Percentiles rank a stretch among this genome's conserved stretches.
phyloP scores from a whole-genome alignment of 2,329 filamentous ascomycete genomes.

The Escovopsis sp. region DNA sequence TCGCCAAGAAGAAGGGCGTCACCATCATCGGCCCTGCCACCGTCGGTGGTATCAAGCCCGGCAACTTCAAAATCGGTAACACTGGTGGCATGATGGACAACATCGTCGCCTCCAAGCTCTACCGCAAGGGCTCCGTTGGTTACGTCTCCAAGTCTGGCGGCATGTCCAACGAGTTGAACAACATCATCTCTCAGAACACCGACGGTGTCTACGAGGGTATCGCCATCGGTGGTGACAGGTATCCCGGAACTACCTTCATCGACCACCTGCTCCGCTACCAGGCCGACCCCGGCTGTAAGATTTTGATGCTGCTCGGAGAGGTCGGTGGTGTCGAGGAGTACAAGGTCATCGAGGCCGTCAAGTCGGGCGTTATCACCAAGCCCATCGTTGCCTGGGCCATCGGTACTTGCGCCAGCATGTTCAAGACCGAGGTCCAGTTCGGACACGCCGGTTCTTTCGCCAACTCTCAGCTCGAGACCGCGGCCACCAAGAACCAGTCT shows the following conservation, averaged over 20 bases:
- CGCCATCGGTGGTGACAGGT: conserved; percentile 97
- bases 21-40: conserved; percentile 98
- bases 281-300: conserved; percentile 94
- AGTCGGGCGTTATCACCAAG: conserved; percentile 90
- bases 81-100: conserved; percentile 99
- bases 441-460: conserved; percentile 96
- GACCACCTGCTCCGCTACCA: conserved; percentile 96
- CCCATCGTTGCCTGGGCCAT: conserved; percentile 99
- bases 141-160: conserved; percentile 99
- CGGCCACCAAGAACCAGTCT: conserved; percentile 86
- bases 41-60: conserved; percentile 98
- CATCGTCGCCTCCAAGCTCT: conserved; percentile 98
- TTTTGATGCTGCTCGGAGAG: conserved; percentile 88
- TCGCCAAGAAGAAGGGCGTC: conserved; percentile 95
- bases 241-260: conserved; percentile 97
- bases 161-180: conserved; percentile 99
- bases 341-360: conserved; percentile 96
- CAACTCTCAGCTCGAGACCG: conserved; percentile 98
- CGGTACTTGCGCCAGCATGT: conserved; percentile 97
- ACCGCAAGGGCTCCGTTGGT: conserved; percentile 95
- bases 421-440: conserved; percentile 99
- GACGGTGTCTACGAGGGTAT: conserved; percentile 99
- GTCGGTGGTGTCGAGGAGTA: conserved; percentile 99
- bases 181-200: conserved; percentile 92
- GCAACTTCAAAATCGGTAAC: conserved; percentile 99